Evolutionary conservation across 1,284 basidiomycete species (phyloP), one percentile per base, ranked within the genome.

Genomic region (Ceratobasidium theobromae): DNA sequence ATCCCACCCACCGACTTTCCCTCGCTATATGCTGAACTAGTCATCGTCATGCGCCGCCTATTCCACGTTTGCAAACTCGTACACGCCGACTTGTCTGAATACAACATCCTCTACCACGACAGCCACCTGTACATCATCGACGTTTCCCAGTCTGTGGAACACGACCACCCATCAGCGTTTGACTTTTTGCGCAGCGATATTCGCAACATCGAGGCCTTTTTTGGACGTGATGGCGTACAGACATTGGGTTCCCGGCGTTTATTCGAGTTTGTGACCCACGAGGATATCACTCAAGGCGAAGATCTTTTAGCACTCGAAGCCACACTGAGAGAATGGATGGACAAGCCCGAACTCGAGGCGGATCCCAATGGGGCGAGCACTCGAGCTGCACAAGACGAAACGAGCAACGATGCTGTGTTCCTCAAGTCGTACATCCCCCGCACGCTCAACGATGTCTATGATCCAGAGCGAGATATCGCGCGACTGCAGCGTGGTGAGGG

Each of bases 71-170:
- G 97, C 82, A 88, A 87, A 68, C 86, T 99, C 62, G 96, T 99
- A 0, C 97, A 99, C 73, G 97, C 97, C 65, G 97, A 99, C 80
- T 81, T 99, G 67, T 95, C 91, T 68, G 97, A 99, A 77, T 99
- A 99, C 84, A 99, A 99, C 75, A 89, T 99, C 70, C 82, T 99
- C 73, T 82, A 81, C 68, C 84, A 85, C 72, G 70, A 78, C 12
- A 72, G 71, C 1, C 92, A 95, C 74, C 82, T 98, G 14, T 95
- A 86, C 79, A 91, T 99, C 73, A 99, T 99, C 77, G 97, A 99
- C 75, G 97, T 99, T 68, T 97, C 94, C 1, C 97, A 99, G 77
- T 95, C 92, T 64, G 96, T 99, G 45, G 97, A 99, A 74, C 95
- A 98, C 73, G 96, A 99, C 76, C 97, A 99, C 74, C 96, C 96